Evolutionary conservation across 2,329 filamentous ascomycete species (phyloP).

Genomic region (Fusarium albidum): DNA sequence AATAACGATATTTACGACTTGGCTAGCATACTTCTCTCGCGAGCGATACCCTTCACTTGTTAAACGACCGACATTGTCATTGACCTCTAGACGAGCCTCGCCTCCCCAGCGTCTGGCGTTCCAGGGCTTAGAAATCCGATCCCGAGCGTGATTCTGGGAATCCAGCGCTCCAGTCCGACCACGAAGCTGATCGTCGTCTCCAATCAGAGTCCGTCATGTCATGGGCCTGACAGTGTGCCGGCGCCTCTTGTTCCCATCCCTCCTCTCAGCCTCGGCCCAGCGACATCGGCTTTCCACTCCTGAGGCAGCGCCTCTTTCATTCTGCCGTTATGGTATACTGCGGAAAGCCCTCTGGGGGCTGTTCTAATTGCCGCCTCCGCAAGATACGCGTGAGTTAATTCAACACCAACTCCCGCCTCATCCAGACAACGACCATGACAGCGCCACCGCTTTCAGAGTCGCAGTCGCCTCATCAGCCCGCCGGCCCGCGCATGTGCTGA

Average conservation of each 20-base stretch:
- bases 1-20: not conserved
- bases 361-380: conserved; percentile 62
- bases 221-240: conserved; percentile 25
- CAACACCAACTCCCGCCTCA: not conserved
- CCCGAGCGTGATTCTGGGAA: conserved; percentile 4
- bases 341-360: conserved; percentile 65
- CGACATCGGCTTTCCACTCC: not conserved
- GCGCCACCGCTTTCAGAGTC: not conserved
- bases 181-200: not conserved
- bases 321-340: conserved; percentile 61
- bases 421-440: not conserved
- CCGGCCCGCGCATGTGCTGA: conserved; percentile 6
- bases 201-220: conserved; percentile 31
- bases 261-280: conserved; percentile 3
- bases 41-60: conserved; percentile 1
- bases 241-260: conserved; percentile 3
- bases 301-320: conserved; percentile 7
- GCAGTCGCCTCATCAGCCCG: conserved; percentile 3
- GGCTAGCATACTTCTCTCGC: not conserved
- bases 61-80: not conserved
- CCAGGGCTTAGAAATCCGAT: conserved; percentile 1
- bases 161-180: not conserved
- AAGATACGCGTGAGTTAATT: conserved; percentile 61
- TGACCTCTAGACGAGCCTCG: not conserved
- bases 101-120: not conserved